A percentile compares a stretch with the other conserved stretches of the same genome.
phyloP scores from a whole-genome alignment of 768 basidiomycete genomes.

The Kwoniella sp. region DNA sequence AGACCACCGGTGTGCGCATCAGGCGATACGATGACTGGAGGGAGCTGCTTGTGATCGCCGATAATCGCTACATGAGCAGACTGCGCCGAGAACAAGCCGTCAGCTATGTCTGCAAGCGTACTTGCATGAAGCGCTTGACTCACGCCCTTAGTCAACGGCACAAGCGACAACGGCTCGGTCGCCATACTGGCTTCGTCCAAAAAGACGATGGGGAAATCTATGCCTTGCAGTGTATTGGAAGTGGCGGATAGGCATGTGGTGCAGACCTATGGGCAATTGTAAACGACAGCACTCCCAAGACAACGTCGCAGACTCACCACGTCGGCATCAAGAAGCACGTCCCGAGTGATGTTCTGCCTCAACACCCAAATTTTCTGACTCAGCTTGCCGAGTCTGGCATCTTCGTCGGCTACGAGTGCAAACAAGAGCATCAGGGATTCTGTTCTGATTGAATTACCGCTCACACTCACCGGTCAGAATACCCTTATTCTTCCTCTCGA shows the following conservation, averaged over 20 bases:
- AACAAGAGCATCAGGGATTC: neutral
- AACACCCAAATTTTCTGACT: conserved; percentile 5
- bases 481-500: conserved; percentile 1
- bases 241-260: conserved; percentile 82
- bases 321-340: conserved; percentile 38
- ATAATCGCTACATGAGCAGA: conserved; percentile 79
- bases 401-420: neutral
- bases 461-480: neutral
- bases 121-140: conserved; percentile 46
- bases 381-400: neutral
- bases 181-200: conserved; percentile 96
- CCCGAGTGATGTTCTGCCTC: conserved; percentile 16
- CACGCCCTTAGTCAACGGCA: conserved; percentile 92
- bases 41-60: conserved; percentile 95
- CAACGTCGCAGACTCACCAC: conserved; percentile 48
- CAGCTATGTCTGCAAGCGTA: no score
- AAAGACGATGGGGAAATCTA: conserved; percentile 89
- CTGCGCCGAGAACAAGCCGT: conserved; percentile 52
- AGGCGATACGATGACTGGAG: conserved; percentile 74
- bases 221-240: conserved; percentile 55
- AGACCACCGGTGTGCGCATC: conserved; percentile 71
- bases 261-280: conserved; percentile 53
- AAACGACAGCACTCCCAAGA: neutral
- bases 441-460: no score
- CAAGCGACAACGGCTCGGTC: conserved; percentile 83